Base-by-base conservation (phyloP, 768 basidiomycete genomes). In the Brasilioporus rufonigricans region DNA sequence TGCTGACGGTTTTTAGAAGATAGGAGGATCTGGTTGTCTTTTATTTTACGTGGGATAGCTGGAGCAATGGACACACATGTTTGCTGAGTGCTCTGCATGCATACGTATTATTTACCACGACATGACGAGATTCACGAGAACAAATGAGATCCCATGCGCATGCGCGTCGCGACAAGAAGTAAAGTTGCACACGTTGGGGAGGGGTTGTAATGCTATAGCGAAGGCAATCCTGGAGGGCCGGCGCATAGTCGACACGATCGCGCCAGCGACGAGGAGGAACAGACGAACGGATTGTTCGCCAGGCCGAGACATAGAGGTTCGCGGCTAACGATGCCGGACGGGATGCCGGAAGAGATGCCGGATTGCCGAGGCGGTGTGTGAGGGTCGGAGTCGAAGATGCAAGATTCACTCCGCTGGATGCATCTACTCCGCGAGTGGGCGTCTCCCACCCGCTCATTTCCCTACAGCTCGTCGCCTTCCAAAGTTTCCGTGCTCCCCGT, bases 351-450 rank as follows among this genome's bases (percentile, higher is more conserved):
- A 26, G 24, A 1, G 27, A 35, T 67, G 67, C 67, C 67, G 67
- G 36, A 48, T 43, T 62, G 61, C 63, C 64, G 60, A 23, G 19
- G 48, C 12, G 24, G 21, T 4, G 44, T 44, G 43, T 39, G 58
- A 44, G n/a, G 45, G 59, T 66, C 69, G 69, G 68, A 71, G 68
- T 69, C 58, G 12, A 67, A 61, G 59, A 26, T n/a, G 13, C 21
- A 14, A 44, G 19, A 32, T 44, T 55, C 60, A 63, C 71, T 73
- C 69, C 71, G 71, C 68, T 57, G 38, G 35, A 50, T 46, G 58
- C 19, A 31, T 43, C 5, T 50, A 71, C 66, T 72, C 68, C 68
- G 68, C 69, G 68, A 72, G 44, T 67, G 60, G 51, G 64, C 67
- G 57, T 66, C 63, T 73, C 59, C 45, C 58, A 58, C 60, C 61